phyloP scores from a whole-genome alignment of 2,329 filamentous ascomycete species.

The Fusarium odoratissimum region DNA sequence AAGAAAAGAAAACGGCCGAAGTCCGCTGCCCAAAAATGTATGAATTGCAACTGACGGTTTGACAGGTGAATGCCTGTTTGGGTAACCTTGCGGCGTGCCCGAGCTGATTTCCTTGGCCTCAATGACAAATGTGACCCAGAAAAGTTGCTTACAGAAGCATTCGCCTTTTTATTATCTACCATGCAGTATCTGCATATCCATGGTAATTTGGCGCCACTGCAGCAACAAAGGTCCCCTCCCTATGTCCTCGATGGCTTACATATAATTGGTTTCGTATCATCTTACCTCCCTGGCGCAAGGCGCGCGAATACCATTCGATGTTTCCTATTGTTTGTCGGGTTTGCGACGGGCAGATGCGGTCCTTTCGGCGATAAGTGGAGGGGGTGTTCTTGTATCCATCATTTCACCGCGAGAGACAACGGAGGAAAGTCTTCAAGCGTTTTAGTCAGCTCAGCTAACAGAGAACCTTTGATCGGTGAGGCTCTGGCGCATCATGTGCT shows the following conservation, averaged over 20 bases:
- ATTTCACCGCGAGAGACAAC: not conserved
- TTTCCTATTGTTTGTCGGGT: constrained; percentile 11
- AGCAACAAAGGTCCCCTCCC: constrained; percentile 20
- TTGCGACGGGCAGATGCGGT: constrained; percentile 37
- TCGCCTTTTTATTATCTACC: not conserved
- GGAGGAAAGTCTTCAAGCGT: constrained; percentile 2
- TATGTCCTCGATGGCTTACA: constrained; percentile 5
- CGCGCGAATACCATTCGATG: constrained; percentile 15
- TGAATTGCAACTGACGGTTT: constrained; percentile 8
- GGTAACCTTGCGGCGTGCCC: constrained; percentile 8
- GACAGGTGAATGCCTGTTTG: constrained; percentile 8
- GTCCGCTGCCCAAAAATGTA: not conserved
- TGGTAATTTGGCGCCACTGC: not conserved
- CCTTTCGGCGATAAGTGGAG: constrained; percentile 33
- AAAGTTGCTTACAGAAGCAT: constrained; percentile 21
- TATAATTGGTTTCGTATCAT: not conserved
- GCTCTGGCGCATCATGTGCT: constrained; percentile 21
- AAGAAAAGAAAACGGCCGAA: constrained; percentile 11
- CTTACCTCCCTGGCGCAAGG: constrained; percentile 3
- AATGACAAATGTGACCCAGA: constrained; percentile 29
- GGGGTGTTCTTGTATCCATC: constrained; percentile 12
- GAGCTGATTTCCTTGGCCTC: not conserved
- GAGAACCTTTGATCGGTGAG: constrained; percentile 14
- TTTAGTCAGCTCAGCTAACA: constrained; percentile 4
- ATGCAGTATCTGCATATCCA: constrained; percentile 1